Evolutionary conservation across 2,329 filamentous ascomycete genomes (phyloP).

Genomic region (Scedosporium dehoogii): DNA sequence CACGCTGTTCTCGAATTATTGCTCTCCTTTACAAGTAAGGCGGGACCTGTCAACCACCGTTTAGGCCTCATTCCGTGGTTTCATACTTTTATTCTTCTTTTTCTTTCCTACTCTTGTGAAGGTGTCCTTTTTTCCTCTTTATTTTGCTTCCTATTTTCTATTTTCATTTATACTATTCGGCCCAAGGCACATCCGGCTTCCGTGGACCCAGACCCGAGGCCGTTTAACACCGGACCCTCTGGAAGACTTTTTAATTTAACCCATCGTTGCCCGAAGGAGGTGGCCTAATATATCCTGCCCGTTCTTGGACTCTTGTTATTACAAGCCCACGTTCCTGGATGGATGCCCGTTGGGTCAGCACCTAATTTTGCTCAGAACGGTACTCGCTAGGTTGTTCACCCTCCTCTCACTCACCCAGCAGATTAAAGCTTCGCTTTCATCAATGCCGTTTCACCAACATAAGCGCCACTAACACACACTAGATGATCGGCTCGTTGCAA

Average conservation of each 20-base stretch:
- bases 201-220: background rate
- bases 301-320: background rate
- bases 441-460: background rate
- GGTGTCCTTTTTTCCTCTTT: background rate
- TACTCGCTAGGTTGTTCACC: background rate
- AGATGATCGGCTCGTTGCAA: background rate
- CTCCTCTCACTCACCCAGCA: background rate
- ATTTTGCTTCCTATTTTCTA: background rate
- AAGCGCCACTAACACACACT: background rate
- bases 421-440: background rate
- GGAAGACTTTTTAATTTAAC: background rate
- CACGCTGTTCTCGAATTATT: background rate
- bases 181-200: background rate
- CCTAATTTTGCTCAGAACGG: background rate
- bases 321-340: background rate
- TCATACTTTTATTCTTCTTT: background rate
- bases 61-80: background rate
- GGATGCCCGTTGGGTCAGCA: background rate
- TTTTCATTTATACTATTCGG: background rate
- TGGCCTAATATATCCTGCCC: slow-evolving; percentile 3
- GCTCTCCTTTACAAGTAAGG: background rate
- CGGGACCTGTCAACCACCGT: background rate
- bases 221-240: background rate
- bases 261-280: background rate
- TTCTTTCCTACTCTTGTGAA: background rate